Base-by-base conservation (phyloP, 78 protist genomes). In the Dictyostelium firmibasis region DNA sequence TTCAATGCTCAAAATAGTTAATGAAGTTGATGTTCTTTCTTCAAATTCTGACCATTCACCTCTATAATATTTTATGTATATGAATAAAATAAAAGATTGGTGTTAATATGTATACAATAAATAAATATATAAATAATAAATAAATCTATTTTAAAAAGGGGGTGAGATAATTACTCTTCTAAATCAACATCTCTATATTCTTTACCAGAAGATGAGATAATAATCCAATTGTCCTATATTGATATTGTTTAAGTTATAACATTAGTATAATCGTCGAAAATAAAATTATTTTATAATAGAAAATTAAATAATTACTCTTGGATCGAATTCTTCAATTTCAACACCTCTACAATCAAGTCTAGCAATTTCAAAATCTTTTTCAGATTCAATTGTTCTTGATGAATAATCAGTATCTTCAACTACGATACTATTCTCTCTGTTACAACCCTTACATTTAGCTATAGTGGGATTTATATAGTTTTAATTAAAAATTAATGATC, bases 241-340 rank as follows among this genome's bases (percentile, higher is more conserved):
- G 8, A 62, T 25, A 64, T 64, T 20, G 8, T 64, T 25, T 64
- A 25, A 64, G 16, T 64, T 31, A 31, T 70, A 70, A 31, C 13
- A 47, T 47, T 47, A 47, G 57, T 47, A 47, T n/a, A n/a, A n/a
- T n/a, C n/a, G 13, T 47, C 13, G 57, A 47, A 47, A 47, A 9
- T 47, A 11, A 47, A 47, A 47, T 47, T 23, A 16, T 64, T 62
- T n/a, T n/a, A n/a, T n/a, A n/a, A n/a, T n/a, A n/a, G n/a, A n/a
- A n/a, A n/a, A n/a, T n/a, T n/a, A n/a, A 35, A 13, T 20, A 6
- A 25, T 77, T 29, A 35, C 74, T 64, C 92, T 86, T 86, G 92
- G 92, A 86, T 86, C 92, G 60, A 86, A 86, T 57, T 86, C 92
- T 57, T 86, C 92, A 20, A 86, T 31, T 86, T 86, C 92, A 20